Evolutionary conservation across 1,139 yeast genomes (phyloP).

Genomic region (Kurtzmaniella quercitrusa): DNA sequence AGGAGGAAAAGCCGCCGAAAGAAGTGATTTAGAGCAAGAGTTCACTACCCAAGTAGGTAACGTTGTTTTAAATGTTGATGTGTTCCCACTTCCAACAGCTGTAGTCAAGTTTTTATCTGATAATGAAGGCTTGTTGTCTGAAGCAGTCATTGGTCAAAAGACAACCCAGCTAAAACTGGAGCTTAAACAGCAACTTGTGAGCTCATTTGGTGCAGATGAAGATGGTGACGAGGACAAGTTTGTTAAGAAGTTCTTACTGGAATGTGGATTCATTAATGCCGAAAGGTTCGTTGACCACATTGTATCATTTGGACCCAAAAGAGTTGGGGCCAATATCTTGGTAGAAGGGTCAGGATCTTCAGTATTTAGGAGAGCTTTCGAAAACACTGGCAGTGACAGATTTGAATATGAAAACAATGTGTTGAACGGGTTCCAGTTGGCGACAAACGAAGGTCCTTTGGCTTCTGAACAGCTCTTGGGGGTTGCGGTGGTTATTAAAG

Average conservation of each 20-base stretch:
- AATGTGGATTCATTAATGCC: slow-evolving; percentile 15
- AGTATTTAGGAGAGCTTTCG: slow-evolving; percentile 30
- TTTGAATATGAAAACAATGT: slow-evolving; percentile 64
- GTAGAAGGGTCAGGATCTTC: slow-evolving; percentile 42
- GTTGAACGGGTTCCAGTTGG: slow-evolving; percentile 80
- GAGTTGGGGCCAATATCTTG: slow-evolving; percentile 72
- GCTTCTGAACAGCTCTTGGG: slow-evolving; percentile 89
- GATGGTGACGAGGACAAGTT: slow-evolving; percentile 17
- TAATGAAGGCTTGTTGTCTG: slow-evolving; percentile 35
- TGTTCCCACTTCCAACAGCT: slow-evolving; percentile 53
- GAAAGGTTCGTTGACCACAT: slow-evolving; percentile 41
- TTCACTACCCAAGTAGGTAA: slow-evolving; percentile 30
- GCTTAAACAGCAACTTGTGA: slow-evolving; percentile 17
- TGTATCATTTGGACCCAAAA: slow-evolving; percentile 72
- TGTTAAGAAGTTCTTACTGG: slow-evolving; percentile 10
- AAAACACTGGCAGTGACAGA: slow-evolving; percentile 8
- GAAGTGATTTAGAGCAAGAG: slow-evolving; percentile 19
- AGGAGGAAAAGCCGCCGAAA: slow-evolving; percentile 8
- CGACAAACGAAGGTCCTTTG: slow-evolving; percentile 82
- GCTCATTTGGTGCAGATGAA: slow-evolving; percentile 17
- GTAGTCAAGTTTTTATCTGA: slow-evolving; percentile 48
- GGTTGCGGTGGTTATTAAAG: slow-evolving; percentile 49
- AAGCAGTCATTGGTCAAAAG: slow-evolving; percentile 16
- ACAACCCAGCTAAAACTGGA: slow-evolving; percentile 23
- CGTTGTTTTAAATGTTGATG: slow-evolving; percentile 47